Base-by-base conservation (phyloP, 352 stramenopile genomes). In the Phytopythium helicoides region DNA sequence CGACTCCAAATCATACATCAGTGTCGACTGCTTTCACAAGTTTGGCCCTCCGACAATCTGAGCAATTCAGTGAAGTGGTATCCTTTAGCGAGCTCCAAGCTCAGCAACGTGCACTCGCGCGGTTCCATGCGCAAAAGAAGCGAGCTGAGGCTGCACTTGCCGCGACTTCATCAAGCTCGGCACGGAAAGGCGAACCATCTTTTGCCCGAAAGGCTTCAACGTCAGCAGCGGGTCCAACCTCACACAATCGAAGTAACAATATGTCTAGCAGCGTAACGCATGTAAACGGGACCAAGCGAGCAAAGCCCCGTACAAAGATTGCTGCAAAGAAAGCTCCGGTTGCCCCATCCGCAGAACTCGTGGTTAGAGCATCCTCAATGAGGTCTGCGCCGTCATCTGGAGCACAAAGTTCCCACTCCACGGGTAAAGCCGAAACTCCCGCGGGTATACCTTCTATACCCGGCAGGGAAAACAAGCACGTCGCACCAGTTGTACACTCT, bases 1-100 rank as follows among this genome's bases (percentile, higher is more conserved):
- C 44, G 39, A 26, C 47, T n/a, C n/a, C n/a, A n/a, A n/a, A n/a
- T n/a, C n/a, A n/a, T 45, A 38, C 54, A 42, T 21, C 51, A 47
- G 31, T 39, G 18, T 45, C 37, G 39, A 21, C 23, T 18, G 9
- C 40, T 31, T 26, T 54, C 33, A 15, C 38, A 11, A 51, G 45
- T 33, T 51, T 16, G 6, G 26, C 28, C 42, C 39, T 53, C 46
- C 39, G 52, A 56, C 39, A 68, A 56, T 60, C 41, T 46, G 53
- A 53, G 3, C 26, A 58, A 10, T 69, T 83, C 21, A 66, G 57
- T 8, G 68, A 86, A 50, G 61, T 53, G 1, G 71, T 86, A 58
- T 73, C 48, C 15, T 58, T 78, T 39, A 65, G 64, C 21, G 74
- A 86, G 48, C 52, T 86, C 18, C 74, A 86, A 26, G 71, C 68